Conservation (phyloP, 805 yeast genomes). For the Torulaspora quercuum region DNA sequence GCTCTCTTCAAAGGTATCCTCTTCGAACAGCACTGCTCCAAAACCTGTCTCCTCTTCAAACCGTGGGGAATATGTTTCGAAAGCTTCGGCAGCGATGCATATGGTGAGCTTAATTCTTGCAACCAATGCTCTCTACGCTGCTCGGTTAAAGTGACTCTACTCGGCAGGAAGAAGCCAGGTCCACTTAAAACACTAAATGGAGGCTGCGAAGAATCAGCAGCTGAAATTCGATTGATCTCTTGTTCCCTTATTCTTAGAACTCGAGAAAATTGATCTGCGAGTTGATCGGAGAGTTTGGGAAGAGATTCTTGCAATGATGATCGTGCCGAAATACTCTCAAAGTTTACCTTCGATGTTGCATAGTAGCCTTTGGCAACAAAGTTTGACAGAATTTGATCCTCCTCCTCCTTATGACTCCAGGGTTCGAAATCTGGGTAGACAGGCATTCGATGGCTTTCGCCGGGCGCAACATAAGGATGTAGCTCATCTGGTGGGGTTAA, state of each 20-base stretch:
- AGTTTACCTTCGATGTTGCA: slow-evolving; percentile 34
- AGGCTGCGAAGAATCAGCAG: slow-evolving; percentile 12
- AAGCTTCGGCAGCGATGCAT: slow-evolving; percentile 61
- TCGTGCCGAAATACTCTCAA: slow-evolving; percentile 38
- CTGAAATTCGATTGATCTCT: slow-evolving; percentile 30
- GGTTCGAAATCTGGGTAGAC: slow-evolving; percentile 37
- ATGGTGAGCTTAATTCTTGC: slow-evolving; percentile 66
- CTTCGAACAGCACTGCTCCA: slow-evolving; percentile 69
- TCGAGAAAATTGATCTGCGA: slow-evolving; percentile 32
- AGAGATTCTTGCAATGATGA: slow-evolving; percentile 36
- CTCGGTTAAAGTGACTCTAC: slow-evolving; percentile 82
- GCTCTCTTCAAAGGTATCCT: slow-evolving; percentile 77
- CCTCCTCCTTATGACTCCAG: slow-evolving; percentile 34
- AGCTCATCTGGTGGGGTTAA: slow-evolving; percentile 36
- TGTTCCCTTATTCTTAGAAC: slow-evolving; percentile 33
- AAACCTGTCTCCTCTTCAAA: slow-evolving; percentile 62
- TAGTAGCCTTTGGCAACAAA: slow-evolving; percentile 37
- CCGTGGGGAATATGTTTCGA: slow-evolving; percentile 89
- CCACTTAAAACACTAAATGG: slow-evolving; percentile 29
- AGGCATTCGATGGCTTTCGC: slow-evolving; percentile 11
- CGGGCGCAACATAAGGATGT: slow-evolving; percentile 27
- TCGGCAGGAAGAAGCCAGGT: slow-evolving; percentile 33
- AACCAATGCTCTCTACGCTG: slow-evolving; percentile 84
- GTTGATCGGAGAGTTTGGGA: slow-evolving; percentile 30
- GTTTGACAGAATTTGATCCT: slow-evolving; percentile 32